Evolutionary conservation across 345 rosid species (phyloP).

Genomic region (Dipteronia dyeriana): DNA sequence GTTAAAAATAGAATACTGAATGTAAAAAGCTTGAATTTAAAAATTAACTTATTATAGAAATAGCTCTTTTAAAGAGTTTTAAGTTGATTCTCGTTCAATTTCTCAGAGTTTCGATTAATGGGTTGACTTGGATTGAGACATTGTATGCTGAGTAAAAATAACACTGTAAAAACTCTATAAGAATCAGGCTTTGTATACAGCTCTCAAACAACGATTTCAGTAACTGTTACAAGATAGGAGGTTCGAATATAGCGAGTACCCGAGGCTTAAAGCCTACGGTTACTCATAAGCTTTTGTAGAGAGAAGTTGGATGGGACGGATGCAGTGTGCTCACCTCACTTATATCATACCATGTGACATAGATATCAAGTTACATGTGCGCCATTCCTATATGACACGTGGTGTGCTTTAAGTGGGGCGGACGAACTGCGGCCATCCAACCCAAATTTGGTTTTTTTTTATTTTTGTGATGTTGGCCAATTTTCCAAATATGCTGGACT

Average conservation of each 20-base stretch:
- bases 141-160: neutral
- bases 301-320: neutral
- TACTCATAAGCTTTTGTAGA: neutral
- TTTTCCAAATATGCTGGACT: neutral
- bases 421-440: neutral
- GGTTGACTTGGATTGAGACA: conserved; percentile 9
- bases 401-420: neutral
- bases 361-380: neutral
- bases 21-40: neutral
- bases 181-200: neutral
- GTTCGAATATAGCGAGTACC: neutral
- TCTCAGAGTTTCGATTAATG: neutral
- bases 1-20: neutral
- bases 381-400: neutral
- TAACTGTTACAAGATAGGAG: neutral
- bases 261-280: neutral
- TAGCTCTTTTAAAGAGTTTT: neutral
- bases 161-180: neutral
- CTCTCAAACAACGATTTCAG: too few relatives aligned
- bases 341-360: neutral
- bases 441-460: neutral
- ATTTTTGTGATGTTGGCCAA: neutral
- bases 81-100: neutral
- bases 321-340: neutral
- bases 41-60: neutral